Conservation (phyloP, 768 basidiomycete species). For the Auricularia sp. region DNA sequence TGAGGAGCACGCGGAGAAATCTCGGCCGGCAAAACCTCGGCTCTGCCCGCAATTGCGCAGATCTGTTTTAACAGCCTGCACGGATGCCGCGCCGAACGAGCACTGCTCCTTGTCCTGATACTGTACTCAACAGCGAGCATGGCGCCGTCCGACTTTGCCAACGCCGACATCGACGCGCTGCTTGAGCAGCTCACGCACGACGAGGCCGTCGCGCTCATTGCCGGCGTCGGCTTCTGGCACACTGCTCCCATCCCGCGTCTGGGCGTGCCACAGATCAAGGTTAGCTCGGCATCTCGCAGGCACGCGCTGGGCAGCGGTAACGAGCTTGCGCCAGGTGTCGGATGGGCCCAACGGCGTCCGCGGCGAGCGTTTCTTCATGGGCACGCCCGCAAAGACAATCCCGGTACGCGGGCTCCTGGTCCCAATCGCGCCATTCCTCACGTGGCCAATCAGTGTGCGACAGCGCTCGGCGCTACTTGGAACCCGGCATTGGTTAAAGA, state of each 20-base stretch:
- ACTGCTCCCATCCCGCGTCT: slow-evolving; percentile 55
- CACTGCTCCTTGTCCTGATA: too few relatives aligned
- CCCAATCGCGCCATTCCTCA: neutral
- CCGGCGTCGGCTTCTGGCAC: slow-evolving; percentile 72
- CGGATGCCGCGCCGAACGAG: too few relatives aligned
- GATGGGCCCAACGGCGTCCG: slow-evolving; percentile 72
- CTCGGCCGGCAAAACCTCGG: too few relatives aligned
- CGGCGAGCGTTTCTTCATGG: slow-evolving; percentile 72
- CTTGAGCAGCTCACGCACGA: slow-evolving; percentile 60
- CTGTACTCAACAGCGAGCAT: too few relatives aligned
- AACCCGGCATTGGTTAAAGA: slow-evolving; percentile 53
- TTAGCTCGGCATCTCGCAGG: slow-evolving; percentile 11
- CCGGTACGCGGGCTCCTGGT: slow-evolving; percentile 33
- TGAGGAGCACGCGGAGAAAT: too few relatives aligned
- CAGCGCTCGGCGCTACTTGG: slow-evolving; percentile 67
- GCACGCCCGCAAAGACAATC: slow-evolving; percentile 69
- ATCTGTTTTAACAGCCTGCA: too few relatives aligned
- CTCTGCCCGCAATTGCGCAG: too few relatives aligned
- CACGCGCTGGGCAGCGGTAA: neutral
- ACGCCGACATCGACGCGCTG: slow-evolving; percentile 48
- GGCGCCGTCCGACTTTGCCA: slow-evolving; percentile 43
- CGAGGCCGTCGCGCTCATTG: slow-evolving; percentile 61
- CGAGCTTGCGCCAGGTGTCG: slow-evolving; percentile 40
- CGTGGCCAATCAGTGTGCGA: slow-evolving; percentile 37
- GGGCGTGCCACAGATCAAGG: slow-evolving; percentile 64